Evolutionary conservation across 192 early-diverging fungal genomes (phyloP).

Genomic region (Umbelopsis vinacea): DNA sequence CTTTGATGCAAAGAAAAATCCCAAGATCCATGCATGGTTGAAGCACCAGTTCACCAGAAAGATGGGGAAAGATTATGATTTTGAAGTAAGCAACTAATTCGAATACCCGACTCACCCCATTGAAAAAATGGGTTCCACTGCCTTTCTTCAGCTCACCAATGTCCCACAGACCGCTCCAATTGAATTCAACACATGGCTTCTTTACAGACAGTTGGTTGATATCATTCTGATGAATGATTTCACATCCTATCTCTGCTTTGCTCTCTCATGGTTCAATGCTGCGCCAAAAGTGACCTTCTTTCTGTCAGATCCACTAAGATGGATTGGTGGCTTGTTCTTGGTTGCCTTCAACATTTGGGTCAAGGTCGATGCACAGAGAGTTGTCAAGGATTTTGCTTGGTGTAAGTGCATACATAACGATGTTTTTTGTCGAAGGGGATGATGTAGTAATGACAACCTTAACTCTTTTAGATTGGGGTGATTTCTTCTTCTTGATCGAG

Average conservation of each 20-base stretch:
- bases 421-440: background rate
- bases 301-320: slow-evolving; percentile 72
- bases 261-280: slow-evolving; percentile 77
- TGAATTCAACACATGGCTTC: slow-evolving; percentile 96
- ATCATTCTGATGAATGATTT: slow-evolving; percentile 95
- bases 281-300: slow-evolving; percentile 63
- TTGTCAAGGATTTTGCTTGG: slow-evolving; percentile 97
- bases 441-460: background rate
- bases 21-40: slow-evolving; percentile 61
- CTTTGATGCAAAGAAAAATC: slow-evolving; percentile 61
- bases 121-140: background rate
- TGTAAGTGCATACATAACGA: slow-evolving; percentile 61
- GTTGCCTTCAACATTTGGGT: slow-evolving; percentile 95
- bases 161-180: slow-evolving; percentile 69
- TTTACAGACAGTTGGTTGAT: slow-evolving; percentile 93
- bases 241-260: slow-evolving; percentile 81
- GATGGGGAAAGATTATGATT: slow-evolving; percentile 81
- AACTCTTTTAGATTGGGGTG: slow-evolving; percentile 84
- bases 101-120: background rate
- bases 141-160: background rate
- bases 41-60: slow-evolving; percentile 72
- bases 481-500: slow-evolving; percentile 96
- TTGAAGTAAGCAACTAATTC: slow-evolving; percentile 61
- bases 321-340: slow-evolving; percentile 77
- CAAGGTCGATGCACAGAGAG: slow-evolving; percentile 92